These are phyloP conservation scores for Symbiodinium natans DNA, from an alignment of 73 alveolate genomes.

Conservation along the genomic window DNA sequence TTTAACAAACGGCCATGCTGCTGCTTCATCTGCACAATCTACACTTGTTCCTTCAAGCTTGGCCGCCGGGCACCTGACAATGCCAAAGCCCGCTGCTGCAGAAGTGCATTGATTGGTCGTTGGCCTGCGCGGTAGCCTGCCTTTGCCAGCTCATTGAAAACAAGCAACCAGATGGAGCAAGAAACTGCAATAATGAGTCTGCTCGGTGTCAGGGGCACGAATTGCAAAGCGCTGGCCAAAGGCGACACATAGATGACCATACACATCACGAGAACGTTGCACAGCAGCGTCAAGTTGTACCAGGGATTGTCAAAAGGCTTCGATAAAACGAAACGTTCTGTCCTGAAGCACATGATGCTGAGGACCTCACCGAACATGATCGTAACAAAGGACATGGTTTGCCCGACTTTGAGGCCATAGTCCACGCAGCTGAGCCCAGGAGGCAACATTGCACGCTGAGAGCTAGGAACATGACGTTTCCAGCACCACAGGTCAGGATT, in stretches of 20 bases:
- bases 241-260: constrained; percentile 4
- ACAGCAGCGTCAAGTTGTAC: constrained; percentile 24
- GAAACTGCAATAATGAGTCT: background rate
- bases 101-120: background rate
- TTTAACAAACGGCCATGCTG: too few relatives aligned
- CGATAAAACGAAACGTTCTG: background rate
- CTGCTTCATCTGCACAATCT: too few relatives aligned
- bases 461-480: background rate
- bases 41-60: background rate
- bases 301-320: constrained; percentile 26
- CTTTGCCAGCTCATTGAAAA: constrained; percentile 37
- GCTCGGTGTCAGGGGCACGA: constrained; percentile 25
- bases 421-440: constrained; percentile 40
- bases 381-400: constrained; percentile 65
- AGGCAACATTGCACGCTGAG: constrained; percentile 7
- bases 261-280: constrained; percentile 23
- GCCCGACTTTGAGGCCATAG: constrained; percentile 35
- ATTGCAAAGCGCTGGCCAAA: constrained; percentile 6
- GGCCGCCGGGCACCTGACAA: background rate
- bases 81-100: background rate
- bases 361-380: constrained; percentile 70
- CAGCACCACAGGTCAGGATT: constrained; percentile 41
- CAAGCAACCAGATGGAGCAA: background rate
- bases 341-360: constrained; percentile 47
- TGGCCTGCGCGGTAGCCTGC: constrained; percentile 8